These are phyloP conservation scores for Cutaneotrichosporon sp. DNA, from an alignment of 1,284 basidiomycete species.

Conservation along the genomic window DNA sequence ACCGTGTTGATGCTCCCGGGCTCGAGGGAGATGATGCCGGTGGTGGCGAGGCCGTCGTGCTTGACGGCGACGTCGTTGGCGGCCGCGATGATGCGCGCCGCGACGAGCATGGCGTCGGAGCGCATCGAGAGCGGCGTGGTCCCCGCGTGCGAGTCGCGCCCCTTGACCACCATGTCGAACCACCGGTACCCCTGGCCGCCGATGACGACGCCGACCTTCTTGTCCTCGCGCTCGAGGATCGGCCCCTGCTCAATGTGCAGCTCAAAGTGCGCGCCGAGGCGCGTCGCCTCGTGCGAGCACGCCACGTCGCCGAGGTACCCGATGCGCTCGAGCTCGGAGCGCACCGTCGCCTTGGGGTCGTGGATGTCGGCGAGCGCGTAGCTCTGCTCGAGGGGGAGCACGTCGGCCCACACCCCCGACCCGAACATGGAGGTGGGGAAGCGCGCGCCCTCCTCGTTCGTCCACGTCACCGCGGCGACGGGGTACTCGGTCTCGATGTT, in stretches of 20 bases:
- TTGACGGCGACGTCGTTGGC: slow-evolving; percentile 24
- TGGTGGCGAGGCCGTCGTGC: slow-evolving; percentile 26
- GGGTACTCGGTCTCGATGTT: slow-evolving; percentile 27
- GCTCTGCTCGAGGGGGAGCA: slow-evolving; percentile 18
- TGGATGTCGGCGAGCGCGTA: slow-evolving; percentile 22
- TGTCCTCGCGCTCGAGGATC: slow-evolving; percentile 27
- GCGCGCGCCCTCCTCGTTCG: slow-evolving; percentile 38
- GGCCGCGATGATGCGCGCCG: slow-evolving; percentile 19
- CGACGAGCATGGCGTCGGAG: slow-evolving; percentile 27
- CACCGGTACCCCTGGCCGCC: slow-evolving; percentile 37
- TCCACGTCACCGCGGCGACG: slow-evolving; percentile 32
- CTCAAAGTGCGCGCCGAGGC: slow-evolving; percentile 41
- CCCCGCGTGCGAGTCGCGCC: slow-evolving; percentile 35
- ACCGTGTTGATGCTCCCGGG: slow-evolving; percentile 29
- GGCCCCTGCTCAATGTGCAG: slow-evolving; percentile 45
- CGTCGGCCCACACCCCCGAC: slow-evolving; percentile 38
- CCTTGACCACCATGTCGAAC: slow-evolving; percentile 32
- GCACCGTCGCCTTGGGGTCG: slow-evolving; percentile 15
- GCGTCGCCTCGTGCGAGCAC: slow-evolving; percentile 19
- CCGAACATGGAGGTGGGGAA: slow-evolving; percentile 40
- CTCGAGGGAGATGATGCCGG: slow-evolving; percentile 22
- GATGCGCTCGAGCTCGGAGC: slow-evolving; percentile 28
- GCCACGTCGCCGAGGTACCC: slow-evolving; percentile 29
- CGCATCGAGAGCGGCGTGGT: slow-evolving; percentile 33
- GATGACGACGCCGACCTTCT: slow-evolving; percentile 28